Evolutionary conservation across 208 protist genomes (phyloP), one percentile per base, ranked within the genome.

Genomic region (Vickermania spadyakhi): DNA sequence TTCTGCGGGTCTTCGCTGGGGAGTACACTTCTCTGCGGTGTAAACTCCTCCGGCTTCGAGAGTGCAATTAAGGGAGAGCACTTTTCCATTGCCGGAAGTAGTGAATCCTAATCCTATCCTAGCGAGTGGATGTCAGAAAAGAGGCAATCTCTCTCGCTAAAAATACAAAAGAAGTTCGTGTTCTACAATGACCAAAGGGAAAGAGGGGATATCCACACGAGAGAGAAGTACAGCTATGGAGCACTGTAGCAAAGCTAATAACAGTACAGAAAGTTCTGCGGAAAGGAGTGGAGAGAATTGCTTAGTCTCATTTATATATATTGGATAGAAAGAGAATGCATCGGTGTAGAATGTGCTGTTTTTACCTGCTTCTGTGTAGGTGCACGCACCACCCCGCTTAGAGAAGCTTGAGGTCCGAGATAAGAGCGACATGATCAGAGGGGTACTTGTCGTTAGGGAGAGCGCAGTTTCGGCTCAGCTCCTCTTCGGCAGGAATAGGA

Each of bases 341-440:
- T n/a, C n/a, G n/a, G n/a, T n/a, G n/a, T n/a, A n/a, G n/a, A n/a
- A n/a, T n/a, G n/a, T n/a, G n/a, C n/a, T n/a, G n/a, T n/a, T n/a
- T 49, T 11, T 49, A 18, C 18, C 13, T 49, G 41, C 18, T 11
- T 49, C 13, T 49, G 41, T 49, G 41, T 49, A 18, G 13, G 18
- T 49, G 41, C 18, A 18, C 11, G 13, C 26, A 55, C 7, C n/a
- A 7, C 7, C n/a, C 26, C 26, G 51, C 7, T 11, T 55, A 13
- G 51, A 18, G 25, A 26, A 73, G 60, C 1, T 26, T 29, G 3
- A 94, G 63, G 56, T 96, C 91, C 0, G 77, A 81, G 21, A 94
- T 73, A n/a, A 96, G 68, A n/a, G 88, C 75, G 27, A 96, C 63
- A 58, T 96, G 91, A 61, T 96, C 91, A 2, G 91, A 96, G 4